phyloP scores from a whole-genome alignment of 495 filamentous ascomycete genomes.

The Mytilinidion resinicola region DNA sequence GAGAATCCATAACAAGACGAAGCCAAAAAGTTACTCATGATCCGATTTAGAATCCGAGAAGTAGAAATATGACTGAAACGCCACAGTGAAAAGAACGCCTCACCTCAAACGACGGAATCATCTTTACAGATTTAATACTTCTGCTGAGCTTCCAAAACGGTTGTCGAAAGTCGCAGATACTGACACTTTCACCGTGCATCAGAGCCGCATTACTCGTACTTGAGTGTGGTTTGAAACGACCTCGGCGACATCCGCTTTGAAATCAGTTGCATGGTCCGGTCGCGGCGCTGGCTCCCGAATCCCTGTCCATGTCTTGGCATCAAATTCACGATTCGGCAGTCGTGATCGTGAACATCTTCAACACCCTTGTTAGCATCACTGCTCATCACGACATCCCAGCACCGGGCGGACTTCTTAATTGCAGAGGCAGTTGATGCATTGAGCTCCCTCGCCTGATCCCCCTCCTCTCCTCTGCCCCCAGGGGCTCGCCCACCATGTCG shows the following conservation, averaged over 20 bases:
- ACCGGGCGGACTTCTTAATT: not conserved
- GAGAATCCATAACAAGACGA: too few relatives aligned
- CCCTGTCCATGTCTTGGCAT: not conserved
- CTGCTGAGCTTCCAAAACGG: not conserved
- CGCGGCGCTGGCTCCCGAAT: conserved; percentile 11
- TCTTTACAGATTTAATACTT: conserved; percentile 28
- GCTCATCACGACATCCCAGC: not conserved
- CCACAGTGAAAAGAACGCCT: conserved; percentile 25
- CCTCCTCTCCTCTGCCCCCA: not conserved
- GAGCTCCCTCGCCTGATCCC: not conserved
- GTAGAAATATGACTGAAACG: conserved; percentile 3
- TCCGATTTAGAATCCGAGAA: not conserved
- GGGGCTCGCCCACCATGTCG: conserved; percentile 47
- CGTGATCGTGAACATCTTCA: not conserved
- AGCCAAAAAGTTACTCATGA: too few relatives aligned
- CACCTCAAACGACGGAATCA: conserved; percentile 56
- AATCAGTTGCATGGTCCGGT: conserved; percentile 15
- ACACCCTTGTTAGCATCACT: not conserved
- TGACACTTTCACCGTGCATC: not conserved
- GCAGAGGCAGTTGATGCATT: not conserved
- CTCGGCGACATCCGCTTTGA: conserved; percentile 25
- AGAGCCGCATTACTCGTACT: not conserved
- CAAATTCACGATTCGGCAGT: not conserved
- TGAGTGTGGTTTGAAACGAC: not conserved
- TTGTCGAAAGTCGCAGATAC: not conserved